phyloP scores from a whole-genome alignment of 768 basidiomycete species.

The Glaciozyma martinii region DNA sequence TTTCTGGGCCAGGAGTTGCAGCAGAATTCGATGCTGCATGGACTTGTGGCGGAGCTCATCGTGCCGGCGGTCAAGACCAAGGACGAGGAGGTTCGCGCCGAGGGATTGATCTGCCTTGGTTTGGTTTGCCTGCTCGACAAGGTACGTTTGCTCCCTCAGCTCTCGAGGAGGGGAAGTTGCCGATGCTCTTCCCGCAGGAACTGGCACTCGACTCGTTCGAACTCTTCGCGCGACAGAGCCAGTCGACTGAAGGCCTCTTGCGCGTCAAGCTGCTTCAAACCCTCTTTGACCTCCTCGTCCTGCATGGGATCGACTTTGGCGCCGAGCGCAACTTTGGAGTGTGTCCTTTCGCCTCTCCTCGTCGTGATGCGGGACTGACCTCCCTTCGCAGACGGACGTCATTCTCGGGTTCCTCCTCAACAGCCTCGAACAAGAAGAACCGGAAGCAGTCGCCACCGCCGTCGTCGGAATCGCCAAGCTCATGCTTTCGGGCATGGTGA shows the following conservation, averaged over 20 bases:
- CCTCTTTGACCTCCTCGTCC: constrained; percentile 77
- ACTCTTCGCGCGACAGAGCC: constrained; percentile 68
- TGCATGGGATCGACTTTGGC: constrained; percentile 60
- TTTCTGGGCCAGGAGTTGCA: constrained; percentile 42
- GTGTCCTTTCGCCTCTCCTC: neutral
- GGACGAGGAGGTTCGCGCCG: constrained; percentile 68
- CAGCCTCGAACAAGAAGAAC: constrained; percentile 52
- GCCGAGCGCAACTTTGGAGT: constrained; percentile 31
- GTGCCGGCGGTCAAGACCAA: constrained; percentile 84
- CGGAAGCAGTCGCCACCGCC: constrained; percentile 59
- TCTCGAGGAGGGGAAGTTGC: neutral
- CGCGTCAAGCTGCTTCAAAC: constrained; percentile 62
- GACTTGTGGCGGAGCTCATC: constrained; percentile 67
- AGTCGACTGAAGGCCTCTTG: constrained; percentile 49
- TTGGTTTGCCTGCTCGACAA: constrained; percentile 78
- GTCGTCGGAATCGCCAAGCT: constrained; percentile 80
- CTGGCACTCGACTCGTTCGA: constrained; percentile 57
- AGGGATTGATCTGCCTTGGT: constrained; percentile 69
- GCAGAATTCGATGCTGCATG: constrained; percentile 62
- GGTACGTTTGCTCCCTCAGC: constrained; percentile 39
- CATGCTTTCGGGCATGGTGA: constrained; percentile 63
- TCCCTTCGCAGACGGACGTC: constrained; percentile 39
- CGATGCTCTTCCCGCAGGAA: constrained; percentile 36
- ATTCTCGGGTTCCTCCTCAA: constrained; percentile 61
- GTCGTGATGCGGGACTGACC: neutral